These are phyloP conservation scores for Gliomastix tumulicola DNA, from an alignment of 2,329 filamentous ascomycete genomes.

Conservation along the genomic window DNA sequence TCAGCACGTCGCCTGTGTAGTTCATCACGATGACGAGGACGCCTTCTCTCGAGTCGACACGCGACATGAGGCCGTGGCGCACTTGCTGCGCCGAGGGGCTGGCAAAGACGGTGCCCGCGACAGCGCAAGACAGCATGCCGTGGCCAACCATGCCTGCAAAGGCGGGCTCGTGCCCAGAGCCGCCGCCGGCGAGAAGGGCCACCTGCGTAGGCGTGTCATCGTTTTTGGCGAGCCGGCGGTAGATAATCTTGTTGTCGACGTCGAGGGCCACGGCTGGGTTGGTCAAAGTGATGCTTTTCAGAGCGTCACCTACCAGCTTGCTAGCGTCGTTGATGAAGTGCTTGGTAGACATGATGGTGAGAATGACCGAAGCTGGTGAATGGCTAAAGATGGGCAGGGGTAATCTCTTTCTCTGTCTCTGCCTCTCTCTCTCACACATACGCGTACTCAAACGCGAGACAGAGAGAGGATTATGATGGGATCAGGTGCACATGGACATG, in stretches of 20 bases:
- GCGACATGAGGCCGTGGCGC: conserved; percentile 63
- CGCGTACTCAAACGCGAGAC: too few relatives aligned
- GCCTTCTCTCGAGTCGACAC: conserved; percentile 65
- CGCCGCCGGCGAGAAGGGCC: conserved; percentile 80
- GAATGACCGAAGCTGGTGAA: too few relatives aligned
- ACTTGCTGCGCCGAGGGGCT: conserved; percentile 79
- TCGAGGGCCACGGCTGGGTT: conserved; percentile 82
- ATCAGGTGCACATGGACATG: too few relatives aligned
- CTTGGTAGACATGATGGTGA: conserved; percentile 51
- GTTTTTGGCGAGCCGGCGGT: conserved; percentile 58
- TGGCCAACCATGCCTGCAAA: conserved; percentile 80
- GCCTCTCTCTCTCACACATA: too few relatives aligned
- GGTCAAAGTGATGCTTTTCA: conserved; percentile 70
- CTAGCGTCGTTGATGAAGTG: conserved; percentile 86
- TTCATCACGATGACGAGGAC: conserved; percentile 91
- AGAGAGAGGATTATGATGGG: too few relatives aligned
- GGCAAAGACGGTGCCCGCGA: conserved; percentile 83
- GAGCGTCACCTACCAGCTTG: conserved; percentile 68
- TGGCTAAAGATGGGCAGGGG: too few relatives aligned
- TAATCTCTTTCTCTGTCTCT: too few relatives aligned
- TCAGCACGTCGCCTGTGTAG: conserved; percentile 82
- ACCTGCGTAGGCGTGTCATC: conserved; percentile 50
- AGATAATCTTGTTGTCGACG: conserved; percentile 73
- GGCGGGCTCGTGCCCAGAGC: conserved; percentile 82
- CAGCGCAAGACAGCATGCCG: conserved; percentile 72